Evolutionary conservation across 177 flowering plant genomes (phyloP).

Genomic region (Telopea speciosissima): DNA sequence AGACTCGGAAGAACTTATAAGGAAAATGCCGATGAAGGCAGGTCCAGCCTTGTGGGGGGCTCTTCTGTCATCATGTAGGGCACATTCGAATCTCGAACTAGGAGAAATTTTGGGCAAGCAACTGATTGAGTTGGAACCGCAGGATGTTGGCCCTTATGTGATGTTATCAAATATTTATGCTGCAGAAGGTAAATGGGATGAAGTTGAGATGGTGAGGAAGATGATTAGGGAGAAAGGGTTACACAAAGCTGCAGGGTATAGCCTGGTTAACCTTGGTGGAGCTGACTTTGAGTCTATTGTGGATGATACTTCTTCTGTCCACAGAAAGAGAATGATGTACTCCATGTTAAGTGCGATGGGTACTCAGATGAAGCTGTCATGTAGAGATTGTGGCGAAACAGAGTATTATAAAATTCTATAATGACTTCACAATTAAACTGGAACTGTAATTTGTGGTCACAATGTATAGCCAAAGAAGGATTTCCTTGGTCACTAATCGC

Average conservation of each 20-base stretch:
- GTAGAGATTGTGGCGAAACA: constrained; percentile 11
- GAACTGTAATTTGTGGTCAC: too few relatives aligned
- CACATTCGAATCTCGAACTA: constrained; percentile 43
- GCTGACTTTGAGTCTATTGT: constrained; percentile 1
- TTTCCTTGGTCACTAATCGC: too few relatives aligned
- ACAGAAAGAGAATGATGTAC: constrained; percentile 40
- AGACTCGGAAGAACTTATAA: constrained; percentile 47
- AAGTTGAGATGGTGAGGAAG: constrained; percentile 51
- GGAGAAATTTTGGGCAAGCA: constrained; percentile 52
- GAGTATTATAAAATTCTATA: too few relatives aligned
- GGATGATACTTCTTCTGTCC: constrained; percentile 25
- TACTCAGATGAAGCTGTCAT: constrained; percentile 33
- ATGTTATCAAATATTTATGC: constrained; percentile 61
- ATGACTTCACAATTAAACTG: too few relatives aligned
- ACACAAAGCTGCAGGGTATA: constrained; percentile 35
- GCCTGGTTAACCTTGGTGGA: constrained; percentile 27
- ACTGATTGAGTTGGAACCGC: constrained; percentile 44
- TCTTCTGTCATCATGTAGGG: constrained; percentile 50
- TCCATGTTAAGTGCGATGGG: constrained; percentile 55
- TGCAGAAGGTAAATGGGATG: constrained; percentile 54
- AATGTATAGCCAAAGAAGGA: too few relatives aligned
- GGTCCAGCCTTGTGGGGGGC: constrained; percentile 61
- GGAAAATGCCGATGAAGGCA: constrained; percentile 35
- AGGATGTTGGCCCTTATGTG: constrained; percentile 56
- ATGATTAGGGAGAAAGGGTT: constrained; percentile 40